Conservation (phyloP, 768 basidiomycete species). For the Gymnopilus dilepis region DNA sequence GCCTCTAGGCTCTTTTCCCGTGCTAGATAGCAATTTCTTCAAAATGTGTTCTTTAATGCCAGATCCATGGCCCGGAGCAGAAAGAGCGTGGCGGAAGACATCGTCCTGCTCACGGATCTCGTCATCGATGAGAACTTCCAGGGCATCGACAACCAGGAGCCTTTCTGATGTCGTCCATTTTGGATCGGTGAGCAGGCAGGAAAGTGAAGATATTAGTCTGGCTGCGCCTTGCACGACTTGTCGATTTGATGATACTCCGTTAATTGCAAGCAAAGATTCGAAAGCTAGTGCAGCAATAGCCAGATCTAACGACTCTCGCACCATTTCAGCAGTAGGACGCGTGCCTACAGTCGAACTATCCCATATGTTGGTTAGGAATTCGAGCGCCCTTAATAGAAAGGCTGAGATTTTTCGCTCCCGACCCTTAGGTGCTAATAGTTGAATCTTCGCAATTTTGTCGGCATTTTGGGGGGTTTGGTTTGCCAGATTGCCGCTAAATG, state of each 20-base stretch:
- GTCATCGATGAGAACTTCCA: conserved; percentile 66
- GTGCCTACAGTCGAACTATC: conserved; percentile 39
- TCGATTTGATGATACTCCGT: conserved; percentile 65
- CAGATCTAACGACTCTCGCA: conserved; percentile 72
- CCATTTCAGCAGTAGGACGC: conserved; percentile 61
- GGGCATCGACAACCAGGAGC: conserved; percentile 63
- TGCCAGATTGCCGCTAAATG: too few species aligned
- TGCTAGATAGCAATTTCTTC: conserved; percentile 36
- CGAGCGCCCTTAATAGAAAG: conserved; percentile 68
- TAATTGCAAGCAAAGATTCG: conserved; percentile 66
- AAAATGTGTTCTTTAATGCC: conserved; percentile 70
- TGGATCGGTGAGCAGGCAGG: conserved; percentile 44
- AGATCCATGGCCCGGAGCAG: conserved; percentile 47
- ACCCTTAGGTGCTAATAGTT: conserved; percentile 52
- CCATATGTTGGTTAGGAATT: conserved; percentile 55
- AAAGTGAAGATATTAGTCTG: conserved; percentile 45
- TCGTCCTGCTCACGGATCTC: conserved; percentile 35
- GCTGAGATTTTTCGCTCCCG: conserved; percentile 67
- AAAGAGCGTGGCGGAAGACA: conserved; percentile 50
- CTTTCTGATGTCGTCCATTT: conserved; percentile 70
- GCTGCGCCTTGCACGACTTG: conserved; percentile 69
- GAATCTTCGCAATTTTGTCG: conserved; percentile 20
- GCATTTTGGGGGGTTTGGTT: not conserved
- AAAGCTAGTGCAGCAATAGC: conserved; percentile 70
- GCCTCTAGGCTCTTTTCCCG: conserved; percentile 11